Conservation (phyloP, 768 basidiomycete species). For the Myochromella boudieri region DNA sequence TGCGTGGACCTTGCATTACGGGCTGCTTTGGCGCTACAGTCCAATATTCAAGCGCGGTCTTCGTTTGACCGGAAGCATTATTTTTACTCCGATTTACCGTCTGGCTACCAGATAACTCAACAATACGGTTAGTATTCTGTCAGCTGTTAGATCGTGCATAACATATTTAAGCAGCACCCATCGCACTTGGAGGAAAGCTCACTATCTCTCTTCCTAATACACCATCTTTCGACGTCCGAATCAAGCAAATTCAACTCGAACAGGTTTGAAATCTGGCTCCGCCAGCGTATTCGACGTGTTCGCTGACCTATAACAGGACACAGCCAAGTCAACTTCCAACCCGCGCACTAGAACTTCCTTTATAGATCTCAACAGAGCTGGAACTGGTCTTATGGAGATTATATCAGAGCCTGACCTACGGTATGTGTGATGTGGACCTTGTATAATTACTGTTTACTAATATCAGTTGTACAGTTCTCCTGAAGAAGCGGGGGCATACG, state of each 20-base stretch:
- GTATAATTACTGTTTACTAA: conserved; percentile 22
- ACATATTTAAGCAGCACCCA: conserved; percentile 54
- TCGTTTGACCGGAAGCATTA: conserved; percentile 98
- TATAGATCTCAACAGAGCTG: conserved; percentile 91
- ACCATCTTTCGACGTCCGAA: conserved; percentile 54
- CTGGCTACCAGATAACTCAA: conserved; percentile 97
- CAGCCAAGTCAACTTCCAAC: conserved; percentile 78
- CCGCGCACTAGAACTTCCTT: conserved; percentile 48
- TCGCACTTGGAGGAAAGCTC: conserved; percentile 65
- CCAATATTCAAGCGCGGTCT: conserved; percentile 64
- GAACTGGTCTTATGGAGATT: conserved; percentile 90
- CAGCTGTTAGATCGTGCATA: background rate
- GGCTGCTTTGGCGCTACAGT: conserved; percentile 75
- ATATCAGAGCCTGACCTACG: conserved; percentile 92
- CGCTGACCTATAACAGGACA: conserved; percentile 57
- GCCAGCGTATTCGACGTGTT: conserved; percentile 4
- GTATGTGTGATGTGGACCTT: conserved; percentile 27
- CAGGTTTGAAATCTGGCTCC: conserved; percentile 55
- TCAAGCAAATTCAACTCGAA: conserved; percentile 94
- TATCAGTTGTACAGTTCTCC: conserved; percentile 50
- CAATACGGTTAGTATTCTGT: conserved; percentile 67
- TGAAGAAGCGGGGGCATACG: conserved; percentile 89
- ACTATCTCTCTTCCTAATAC: conserved; percentile 43
- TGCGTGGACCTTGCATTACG: conserved; percentile 80
- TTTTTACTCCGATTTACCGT: conserved; percentile 92